phyloP scores from a whole-genome alignment of 768 basidiomycete species.

The Tricholoma sp. region DNA sequence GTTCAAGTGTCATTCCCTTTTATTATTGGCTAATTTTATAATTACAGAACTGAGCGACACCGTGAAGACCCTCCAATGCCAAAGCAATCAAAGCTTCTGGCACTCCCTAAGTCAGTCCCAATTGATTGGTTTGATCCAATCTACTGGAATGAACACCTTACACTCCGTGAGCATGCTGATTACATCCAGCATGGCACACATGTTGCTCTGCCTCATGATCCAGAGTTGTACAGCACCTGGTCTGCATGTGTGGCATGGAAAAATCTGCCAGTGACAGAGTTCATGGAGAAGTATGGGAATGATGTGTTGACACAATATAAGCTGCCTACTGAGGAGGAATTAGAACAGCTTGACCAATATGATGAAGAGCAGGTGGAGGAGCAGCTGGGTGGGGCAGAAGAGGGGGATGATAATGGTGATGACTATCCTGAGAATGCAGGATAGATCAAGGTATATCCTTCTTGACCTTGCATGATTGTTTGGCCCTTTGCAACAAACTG shows the following conservation, averaged over 20 bases:
- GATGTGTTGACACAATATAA: slow-evolving; percentile 15
- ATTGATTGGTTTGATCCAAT: slow-evolving; percentile 22
- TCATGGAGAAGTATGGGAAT: slow-evolving; percentile 20
- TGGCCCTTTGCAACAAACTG: too few species aligned
- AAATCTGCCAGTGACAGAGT: slow-evolving; percentile 11
- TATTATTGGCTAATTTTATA: background rate
- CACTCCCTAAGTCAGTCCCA: slow-evolving; percentile 10
- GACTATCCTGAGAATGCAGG: background rate
- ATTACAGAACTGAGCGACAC: slow-evolving; percentile 2
- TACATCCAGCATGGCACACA: slow-evolving; percentile 5
- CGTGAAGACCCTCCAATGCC: slow-evolving; percentile 4
- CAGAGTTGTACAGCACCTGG: slow-evolving; percentile 3
- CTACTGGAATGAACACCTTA: slow-evolving; percentile 16
- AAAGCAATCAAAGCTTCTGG: slow-evolving; percentile 1
- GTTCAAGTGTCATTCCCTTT: background rate
- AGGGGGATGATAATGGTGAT: background rate
- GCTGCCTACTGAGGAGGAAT: slow-evolving; percentile 18
- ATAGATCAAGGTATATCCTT: too few species aligned
- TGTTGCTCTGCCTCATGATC: slow-evolving; percentile 13
- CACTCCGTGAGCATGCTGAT: slow-evolving; percentile 8
- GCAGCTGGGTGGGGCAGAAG: background rate
- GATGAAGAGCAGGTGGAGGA: slow-evolving; percentile 3
- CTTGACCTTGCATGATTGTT: too few species aligned
- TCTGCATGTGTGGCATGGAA: slow-evolving; percentile 11
- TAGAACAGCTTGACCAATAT: slow-evolving; percentile 6